Percentiles rank a stretch among this genome's conserved stretches.
phyloP scores from a whole-genome alignment of 2,329 filamentous ascomycete species.

The Fusarium pininemorale region DNA sequence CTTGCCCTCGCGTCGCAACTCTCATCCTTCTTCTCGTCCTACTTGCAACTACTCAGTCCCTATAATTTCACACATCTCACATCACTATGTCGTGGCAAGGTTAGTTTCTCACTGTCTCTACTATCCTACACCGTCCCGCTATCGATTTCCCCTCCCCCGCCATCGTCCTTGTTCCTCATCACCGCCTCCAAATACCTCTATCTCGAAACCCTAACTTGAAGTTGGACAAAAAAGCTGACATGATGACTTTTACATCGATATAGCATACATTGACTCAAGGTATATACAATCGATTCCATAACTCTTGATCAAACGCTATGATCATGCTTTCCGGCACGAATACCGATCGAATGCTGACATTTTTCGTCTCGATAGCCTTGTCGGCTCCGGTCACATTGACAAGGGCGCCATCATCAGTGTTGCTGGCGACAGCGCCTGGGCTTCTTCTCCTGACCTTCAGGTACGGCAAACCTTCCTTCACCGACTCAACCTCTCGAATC shows the following conservation, averaged over 20 bases:
- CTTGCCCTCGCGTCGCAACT: slow-evolving; percentile 34
- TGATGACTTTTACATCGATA: slow-evolving; percentile 10
- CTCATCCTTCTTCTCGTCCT: slow-evolving; percentile 7
- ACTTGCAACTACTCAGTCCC: slow-evolving; percentile 1
- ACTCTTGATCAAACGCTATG: background rate
- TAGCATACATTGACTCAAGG: slow-evolving; percentile 64
- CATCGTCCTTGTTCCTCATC: slow-evolving; percentile 31
- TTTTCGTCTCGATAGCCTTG: slow-evolving; percentile 66
- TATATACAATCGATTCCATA: slow-evolving; percentile 43
- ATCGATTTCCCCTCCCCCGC: slow-evolving; percentile 25
- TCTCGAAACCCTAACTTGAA: slow-evolving; percentile 16
- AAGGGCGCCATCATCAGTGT: slow-evolving; percentile 85
- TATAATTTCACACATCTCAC: slow-evolving; percentile 22
- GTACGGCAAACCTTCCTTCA: slow-evolving; percentile 60
- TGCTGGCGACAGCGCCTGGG: slow-evolving; percentile 85
- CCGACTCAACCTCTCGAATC: background rate
- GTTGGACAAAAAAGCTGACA: slow-evolving; percentile 23
- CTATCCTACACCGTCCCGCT: slow-evolving; percentile 1
- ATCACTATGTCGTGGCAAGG: slow-evolving; percentile 79
- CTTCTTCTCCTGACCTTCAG: slow-evolving; percentile 73
- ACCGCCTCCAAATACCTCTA: slow-evolving; percentile 43
- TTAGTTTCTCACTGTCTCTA: slow-evolving; percentile 48
- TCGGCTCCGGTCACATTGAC: slow-evolving; percentile 81
- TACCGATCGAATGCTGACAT: slow-evolving; percentile 37
- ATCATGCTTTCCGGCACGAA: slow-evolving; percentile 1